Evolutionary conservation across 2,329 filamentous ascomycete species (phyloP).

Genomic region (Ceratocystis alfenasii): DNA sequence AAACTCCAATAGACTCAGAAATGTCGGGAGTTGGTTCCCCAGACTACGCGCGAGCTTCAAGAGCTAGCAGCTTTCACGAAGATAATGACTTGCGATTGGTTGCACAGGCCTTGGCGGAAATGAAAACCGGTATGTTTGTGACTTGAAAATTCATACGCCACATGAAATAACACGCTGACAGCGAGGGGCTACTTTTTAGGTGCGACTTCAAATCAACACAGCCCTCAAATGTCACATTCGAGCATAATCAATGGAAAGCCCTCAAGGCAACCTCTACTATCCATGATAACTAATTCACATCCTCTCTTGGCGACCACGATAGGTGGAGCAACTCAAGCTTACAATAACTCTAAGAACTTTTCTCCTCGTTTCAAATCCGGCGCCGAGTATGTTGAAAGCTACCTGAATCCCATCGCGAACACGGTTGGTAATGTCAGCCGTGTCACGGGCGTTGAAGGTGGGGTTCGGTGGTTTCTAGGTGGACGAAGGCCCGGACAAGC

Average conservation of each 20-base stretch:
- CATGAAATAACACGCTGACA: slow-evolving; percentile 7
- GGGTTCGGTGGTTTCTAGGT: slow-evolving; percentile 71
- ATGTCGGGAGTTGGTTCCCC: slow-evolving; percentile 20
- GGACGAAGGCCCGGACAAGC: slow-evolving; percentile 40
- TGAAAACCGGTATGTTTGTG: slow-evolving; percentile 20
- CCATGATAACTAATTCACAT: slow-evolving; percentile 77
- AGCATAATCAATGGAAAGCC: slow-evolving; percentile 11
- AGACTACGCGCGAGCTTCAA: slow-evolving; percentile 17
- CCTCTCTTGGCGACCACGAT: slow-evolving; percentile 77
- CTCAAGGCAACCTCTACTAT: slow-evolving; percentile 63
- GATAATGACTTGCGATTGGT: slow-evolving; percentile 21
- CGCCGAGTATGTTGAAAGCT: slow-evolving; percentile 82
- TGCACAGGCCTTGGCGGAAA: slow-evolving; percentile 21
- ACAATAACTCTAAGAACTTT: slow-evolving; percentile 78
- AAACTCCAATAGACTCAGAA: slow-evolving; percentile 21
- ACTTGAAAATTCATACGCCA: neutral
- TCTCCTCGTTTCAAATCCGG: slow-evolving; percentile 81
- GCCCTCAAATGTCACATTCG: slow-evolving; percentile 17
- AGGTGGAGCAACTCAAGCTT: slow-evolving; percentile 71
- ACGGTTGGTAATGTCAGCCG: slow-evolving; percentile 75
- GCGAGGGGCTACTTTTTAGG: neutral
- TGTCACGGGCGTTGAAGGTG: slow-evolving; percentile 76
- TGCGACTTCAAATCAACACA: slow-evolving; percentile 17
- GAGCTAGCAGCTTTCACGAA: slow-evolving; percentile 20
- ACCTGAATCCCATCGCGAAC: slow-evolving; percentile 73